Evolutionary conservation across 2,329 filamentous ascomycete species (phyloP), one percentile per base, ranked within the genome.

Genomic region (Fusarium sp.): DNA sequence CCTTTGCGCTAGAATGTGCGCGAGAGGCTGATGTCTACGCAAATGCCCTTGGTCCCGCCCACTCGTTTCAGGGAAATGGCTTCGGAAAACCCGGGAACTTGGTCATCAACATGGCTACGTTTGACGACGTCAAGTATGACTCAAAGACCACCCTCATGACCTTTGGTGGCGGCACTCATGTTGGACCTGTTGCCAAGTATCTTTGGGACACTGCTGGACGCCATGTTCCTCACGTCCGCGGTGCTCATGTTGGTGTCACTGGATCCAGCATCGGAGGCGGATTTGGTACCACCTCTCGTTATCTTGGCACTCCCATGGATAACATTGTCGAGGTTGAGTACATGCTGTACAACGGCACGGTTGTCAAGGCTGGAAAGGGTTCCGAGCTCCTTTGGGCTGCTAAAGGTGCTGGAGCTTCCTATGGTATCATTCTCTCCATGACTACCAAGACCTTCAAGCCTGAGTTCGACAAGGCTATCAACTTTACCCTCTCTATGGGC

Each of bases 341-440:
- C 49, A 76, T 77, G 75, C 60, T 77, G 14, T 76, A 73, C 60
- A 76, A 77, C 19, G 75, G 75, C 11, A 76, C 75, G 4, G 46
- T 77, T 29, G 72, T 77, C 41, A 73, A 76, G 10, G 72, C 72
- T 6, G 42, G 44, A 3, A 58, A 65, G 41, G 75, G 72, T 2
- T 70, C 69, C 3, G 75, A 77, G 16, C 72, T 77, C 4, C 69
- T 77, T 25, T 77, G 75, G 75, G 75, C 75, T 12, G 70, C 65
- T 7, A 41, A 76, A 25, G 75, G 75, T 21, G 75, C 75, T 11
- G 75, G 65, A 9, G 49, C 75, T 7, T 77, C 75, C 0, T 77
- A 70, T 4, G 75, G 75, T 6, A 75, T 77, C 38, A 63, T 77
- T 18, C 57, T 77, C 11, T 77, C 75, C 16, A 62, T 57, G 39